Evolutionary conservation across 2,329 filamentous ascomycete species (phyloP), one percentile per base, ranked within the genome.

Genomic region (Penicillium digitatum): DNA sequence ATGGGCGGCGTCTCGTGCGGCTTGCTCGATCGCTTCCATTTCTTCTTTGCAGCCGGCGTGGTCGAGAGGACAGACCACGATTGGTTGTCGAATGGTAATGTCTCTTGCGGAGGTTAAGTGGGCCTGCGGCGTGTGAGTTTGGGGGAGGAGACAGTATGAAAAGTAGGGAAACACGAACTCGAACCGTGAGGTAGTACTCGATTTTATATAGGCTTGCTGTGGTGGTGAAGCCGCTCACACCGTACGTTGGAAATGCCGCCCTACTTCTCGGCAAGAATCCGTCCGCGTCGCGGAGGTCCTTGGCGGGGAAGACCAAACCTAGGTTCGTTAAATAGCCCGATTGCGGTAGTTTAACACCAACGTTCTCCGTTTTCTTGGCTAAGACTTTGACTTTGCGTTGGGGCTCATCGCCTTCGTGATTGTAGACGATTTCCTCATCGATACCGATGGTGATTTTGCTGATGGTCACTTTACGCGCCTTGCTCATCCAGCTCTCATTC

Each of bases 341-440:
- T 69, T 96, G 92, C 2, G 94, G 90, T 76, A 99, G 80, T 72
- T 88, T 95, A 50, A 89, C 84, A 48, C 89, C 88, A 29, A 99
- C 86, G 0, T 80, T 78, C 67, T 96, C 90, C 1, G 87, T 87
- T 65, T 93, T 88, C 72, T 91, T 94, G 26, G 89, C 87, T 62
- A 99, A 78, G 54, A 87, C 88, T 74, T 95, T 96, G 63, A 90
- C 79, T 73, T 95, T 96, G 62, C 90, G 89, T 31, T 89, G 89
- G 27, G 92, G 91, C 70, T 97, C 94, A 69, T 97, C 94, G 46
- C 94, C 94, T 74, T 97, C 93, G 29, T 94, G 94, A 63, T 99
- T 97, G 76, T 89, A 99, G n/a, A 94, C 95, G 56, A 97, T 95
- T 71, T 97, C 93, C 74, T 99, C 94, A 69, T 97, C 94, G 64